Percentiles rank a stretch among this genome's conserved stretches.
Evolutionary conservation across 1,139 yeast genomes (phyloP).

Genomic region (Debaryomyces singareniensis): DNA sequence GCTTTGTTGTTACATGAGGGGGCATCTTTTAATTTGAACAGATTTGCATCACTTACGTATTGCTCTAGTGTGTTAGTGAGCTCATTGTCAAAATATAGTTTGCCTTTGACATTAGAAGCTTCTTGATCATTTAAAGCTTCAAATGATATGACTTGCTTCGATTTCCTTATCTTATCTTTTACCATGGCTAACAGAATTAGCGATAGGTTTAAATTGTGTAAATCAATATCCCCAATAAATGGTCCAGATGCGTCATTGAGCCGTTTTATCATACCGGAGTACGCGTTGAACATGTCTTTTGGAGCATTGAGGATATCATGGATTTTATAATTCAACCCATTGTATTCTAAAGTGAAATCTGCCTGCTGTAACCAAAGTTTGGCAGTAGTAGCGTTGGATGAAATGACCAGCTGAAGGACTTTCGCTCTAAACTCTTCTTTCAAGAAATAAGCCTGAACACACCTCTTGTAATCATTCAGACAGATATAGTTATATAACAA

Average conservation of each 20-base stretch:
- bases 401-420: constrained; percentile 2
- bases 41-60: too few species aligned
- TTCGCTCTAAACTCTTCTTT: constrained; percentile 5
- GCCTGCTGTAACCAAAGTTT: constrained; percentile 11
- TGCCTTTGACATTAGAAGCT: constrained; percentile 4
- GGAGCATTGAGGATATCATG: constrained; percentile 8
- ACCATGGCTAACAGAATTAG: constrained; percentile 13
- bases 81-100: constrained; percentile 3
- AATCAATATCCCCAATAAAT: constrained; percentile 4
- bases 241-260: constrained; percentile 7
- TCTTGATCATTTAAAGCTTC: constrained; percentile 9
- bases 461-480: constrained; percentile 3
- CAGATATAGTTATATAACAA: constrained; percentile 4
- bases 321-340: constrained; percentile 3
- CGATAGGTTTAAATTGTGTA: constrained; percentile 9
- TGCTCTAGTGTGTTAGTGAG: too few species aligned
- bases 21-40: too few species aligned
- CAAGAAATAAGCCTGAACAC: constrained; percentile 5
- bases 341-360: constrained; percentile 4
- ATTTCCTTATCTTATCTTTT: constrained; percentile 7
- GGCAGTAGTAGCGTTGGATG: constrained; percentile 3
- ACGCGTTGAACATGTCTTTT: constrained; percentile 9
- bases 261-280: constrained; percentile 12
- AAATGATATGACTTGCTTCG: constrained; percentile 9
- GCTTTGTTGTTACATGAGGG: too few species aligned